These are phyloP conservation scores for Phyllosticta citriasiana DNA, from an alignment of 2,329 filamentous ascomycete genomes.

Conservation along the genomic window DNA sequence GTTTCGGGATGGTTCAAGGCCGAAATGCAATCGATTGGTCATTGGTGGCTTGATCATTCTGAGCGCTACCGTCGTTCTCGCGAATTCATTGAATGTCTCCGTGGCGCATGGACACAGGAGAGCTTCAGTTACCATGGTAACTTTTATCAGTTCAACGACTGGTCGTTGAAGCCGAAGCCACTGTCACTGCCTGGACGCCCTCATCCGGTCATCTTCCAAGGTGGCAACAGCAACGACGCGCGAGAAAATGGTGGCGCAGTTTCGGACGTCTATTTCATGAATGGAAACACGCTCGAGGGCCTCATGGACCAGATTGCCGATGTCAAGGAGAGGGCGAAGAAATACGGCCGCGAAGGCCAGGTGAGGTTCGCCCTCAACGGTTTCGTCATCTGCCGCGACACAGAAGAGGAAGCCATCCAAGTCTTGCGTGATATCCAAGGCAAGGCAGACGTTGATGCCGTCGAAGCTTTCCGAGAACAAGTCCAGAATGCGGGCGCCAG, in stretches of 20 bases:
- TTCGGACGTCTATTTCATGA: slow-evolving; percentile 47
- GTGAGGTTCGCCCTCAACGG: slow-evolving; percentile 43
- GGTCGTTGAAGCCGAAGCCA: slow-evolving; percentile 41
- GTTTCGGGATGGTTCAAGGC: slow-evolving; percentile 46
- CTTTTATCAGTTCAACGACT: slow-evolving; percentile 45
- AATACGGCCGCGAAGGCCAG: slow-evolving; percentile 34
- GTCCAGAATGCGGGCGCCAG: slow-evolving; percentile 42
- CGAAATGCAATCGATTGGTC: slow-evolving; percentile 42
- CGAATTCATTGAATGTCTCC: slow-evolving; percentile 43
- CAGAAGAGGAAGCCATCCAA: slow-evolving; percentile 40
- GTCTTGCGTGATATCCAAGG: slow-evolving; percentile 44
- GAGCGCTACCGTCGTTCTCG: slow-evolving; percentile 42
- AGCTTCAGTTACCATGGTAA: slow-evolving; percentile 41
- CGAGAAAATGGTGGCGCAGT: slow-evolving; percentile 39
- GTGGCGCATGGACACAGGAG: slow-evolving; percentile 42
- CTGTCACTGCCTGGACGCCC: slow-evolving; percentile 29
- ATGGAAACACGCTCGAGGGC: slow-evolving; percentile 45
- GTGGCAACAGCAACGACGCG: slow-evolving; percentile 43
- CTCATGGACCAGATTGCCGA: slow-evolving; percentile 42
- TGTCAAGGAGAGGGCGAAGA: slow-evolving; percentile 37
- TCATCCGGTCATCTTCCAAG: slow-evolving; percentile 45
- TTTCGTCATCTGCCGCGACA: slow-evolving; percentile 42
- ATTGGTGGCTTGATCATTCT: slow-evolving; percentile 46
- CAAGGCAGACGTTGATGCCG: slow-evolving; percentile 42
- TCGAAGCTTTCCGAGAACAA: slow-evolving; percentile 39